Percentiles rank a stretch among this genome's conserved stretches.
These are phyloP conservation scores for Gentiana dahurica DNA, from an alignment of 257 asterid species.

Conservation along the genomic window DNA sequence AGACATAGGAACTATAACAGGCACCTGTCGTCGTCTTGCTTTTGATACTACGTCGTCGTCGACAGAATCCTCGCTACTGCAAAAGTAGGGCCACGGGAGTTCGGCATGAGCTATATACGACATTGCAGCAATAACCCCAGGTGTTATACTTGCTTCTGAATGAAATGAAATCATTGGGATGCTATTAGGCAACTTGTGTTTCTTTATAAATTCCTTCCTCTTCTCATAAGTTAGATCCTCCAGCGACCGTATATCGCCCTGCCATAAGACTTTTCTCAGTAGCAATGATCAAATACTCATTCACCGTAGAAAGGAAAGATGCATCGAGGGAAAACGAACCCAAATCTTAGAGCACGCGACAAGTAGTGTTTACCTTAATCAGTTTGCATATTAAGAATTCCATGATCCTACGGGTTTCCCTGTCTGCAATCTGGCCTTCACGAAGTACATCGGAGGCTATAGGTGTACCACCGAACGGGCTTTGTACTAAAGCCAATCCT, in stretches of 20 bases:
- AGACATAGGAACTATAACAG: slow-evolving; percentile 71
- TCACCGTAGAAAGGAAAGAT: not conserved
- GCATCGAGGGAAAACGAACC: no score
- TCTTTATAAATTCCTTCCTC: slow-evolving; percentile 58
- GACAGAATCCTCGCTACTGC: slow-evolving; percentile 21
- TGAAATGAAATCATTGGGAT: slow-evolving; percentile 78
- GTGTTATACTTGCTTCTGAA: slow-evolving; percentile 62
- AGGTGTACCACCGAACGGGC: slow-evolving; percentile 93
- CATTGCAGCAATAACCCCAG: slow-evolving; percentile 63
- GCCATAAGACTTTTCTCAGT: not conserved
- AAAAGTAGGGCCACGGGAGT: slow-evolving; percentile 43
- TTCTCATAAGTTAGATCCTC: slow-evolving; percentile 88
- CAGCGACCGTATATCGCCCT: slow-evolving; percentile 85
- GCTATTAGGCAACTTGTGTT: slow-evolving; percentile 57
- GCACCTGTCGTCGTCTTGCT: slow-evolving; percentile 43
- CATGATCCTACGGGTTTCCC: slow-evolving; percentile 73
- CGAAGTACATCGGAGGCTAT: slow-evolving; percentile 90
- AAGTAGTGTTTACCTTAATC: slow-evolving; percentile 46
- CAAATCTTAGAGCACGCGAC: no score
- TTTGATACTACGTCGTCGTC: slow-evolving; percentile 14
- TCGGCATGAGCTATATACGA: slow-evolving; percentile 85
- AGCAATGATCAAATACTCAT: not conserved
- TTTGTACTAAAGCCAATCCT: slow-evolving; percentile 85
- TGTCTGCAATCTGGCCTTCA: slow-evolving; percentile 89
- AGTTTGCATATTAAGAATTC: slow-evolving; percentile 76